Evolutionary conservation across 2,329 filamentous ascomycete species (phyloP).

Genomic region (Meredithiella fracta): DNA sequence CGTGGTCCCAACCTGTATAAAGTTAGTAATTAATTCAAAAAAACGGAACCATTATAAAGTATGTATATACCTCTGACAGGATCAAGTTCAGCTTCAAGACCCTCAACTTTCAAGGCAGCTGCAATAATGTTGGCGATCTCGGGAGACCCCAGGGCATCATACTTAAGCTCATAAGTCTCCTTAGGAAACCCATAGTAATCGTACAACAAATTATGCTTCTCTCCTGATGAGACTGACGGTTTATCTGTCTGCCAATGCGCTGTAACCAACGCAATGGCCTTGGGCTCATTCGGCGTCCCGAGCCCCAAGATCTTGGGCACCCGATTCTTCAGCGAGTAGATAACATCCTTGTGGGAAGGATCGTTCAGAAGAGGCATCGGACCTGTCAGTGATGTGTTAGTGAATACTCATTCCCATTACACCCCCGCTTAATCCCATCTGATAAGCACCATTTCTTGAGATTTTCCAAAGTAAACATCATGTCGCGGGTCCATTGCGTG

Average conservation of each 20-base stretch:
- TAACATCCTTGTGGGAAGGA: constrained; percentile 33
- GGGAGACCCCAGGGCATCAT: constrained; percentile 39
- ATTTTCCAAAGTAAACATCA: neutral
- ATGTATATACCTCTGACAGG: constrained; percentile 18
- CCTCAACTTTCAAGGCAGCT: constrained; percentile 29
- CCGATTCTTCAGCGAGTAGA: constrained; percentile 33
- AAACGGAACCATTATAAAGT: neutral
- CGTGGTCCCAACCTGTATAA: constrained; percentile 37
- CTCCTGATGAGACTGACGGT: constrained; percentile 34
- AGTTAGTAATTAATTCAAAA: neutral
- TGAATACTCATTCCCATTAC: neutral
- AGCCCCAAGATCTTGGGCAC: constrained; percentile 41
- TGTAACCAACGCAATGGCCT: constrained; percentile 39
- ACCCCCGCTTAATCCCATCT: neutral
- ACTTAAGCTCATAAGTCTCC: constrained; percentile 38
- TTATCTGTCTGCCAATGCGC: constrained; percentile 37
- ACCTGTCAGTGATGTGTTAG: constrained; percentile 20
- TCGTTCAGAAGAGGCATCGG: constrained; percentile 43
- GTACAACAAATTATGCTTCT: constrained; percentile 33
- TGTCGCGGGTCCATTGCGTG: neutral
- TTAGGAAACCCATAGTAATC: constrained; percentile 44
- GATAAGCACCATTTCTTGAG: neutral
- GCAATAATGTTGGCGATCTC: constrained; percentile 33
- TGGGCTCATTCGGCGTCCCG: constrained; percentile 30
- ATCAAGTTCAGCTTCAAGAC: constrained; percentile 27